Base-by-base conservation (phyloP, 179 eudicot genomes). In the Spergularia azorica region DNA sequence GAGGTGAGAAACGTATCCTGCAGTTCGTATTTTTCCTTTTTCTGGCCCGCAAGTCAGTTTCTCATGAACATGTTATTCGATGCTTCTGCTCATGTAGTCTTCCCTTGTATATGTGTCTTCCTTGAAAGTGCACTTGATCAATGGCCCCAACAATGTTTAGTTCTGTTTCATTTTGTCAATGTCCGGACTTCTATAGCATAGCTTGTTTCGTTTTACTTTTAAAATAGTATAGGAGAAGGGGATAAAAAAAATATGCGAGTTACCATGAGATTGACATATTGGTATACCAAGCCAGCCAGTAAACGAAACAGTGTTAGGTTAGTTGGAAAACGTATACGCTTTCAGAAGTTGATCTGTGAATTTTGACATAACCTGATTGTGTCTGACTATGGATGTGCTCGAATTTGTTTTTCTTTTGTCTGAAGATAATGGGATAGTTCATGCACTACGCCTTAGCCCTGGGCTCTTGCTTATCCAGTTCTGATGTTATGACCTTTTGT, bases 1-100 rank as follows among this genome's bases (percentile, higher is more conserved):
- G 99, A 93, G 97, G 99, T 95, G 80, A 63, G 75, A 67, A 77
- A 41, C 21, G 9, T 57, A 67, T 67, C 17, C 18, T 7, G 6
- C n/a, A 20, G 50, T 39, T 21, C 15, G 39, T 9, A 21, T 21
- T 32, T 32, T 63, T 41, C n/a, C 9, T 6, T 21, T 63, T 15
- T n/a, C n/a, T n/a, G n/a, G n/a, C n/a, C n/a, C 26, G 32, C 63
- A n/a, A 59, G 63, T 26, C 32, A 26, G 32, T 26, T 26, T 26
- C 0, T 26, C 32, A 2, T 26, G 32, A 26, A 26, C 32, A 26
- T 26, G 32, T 26, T 26, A 26, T 26, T 26, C 32, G 32, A 26
- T 26, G 32, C 32, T 26, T 26, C 32, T 26, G 32, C 32, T 26
- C 32, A 26, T 26, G 32, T 26, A 26, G 32, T 26, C 32, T 26